Conservation (phyloP, 2,329 filamentous ascomycete genomes). For the Pleoardoris graminearum region DNA sequence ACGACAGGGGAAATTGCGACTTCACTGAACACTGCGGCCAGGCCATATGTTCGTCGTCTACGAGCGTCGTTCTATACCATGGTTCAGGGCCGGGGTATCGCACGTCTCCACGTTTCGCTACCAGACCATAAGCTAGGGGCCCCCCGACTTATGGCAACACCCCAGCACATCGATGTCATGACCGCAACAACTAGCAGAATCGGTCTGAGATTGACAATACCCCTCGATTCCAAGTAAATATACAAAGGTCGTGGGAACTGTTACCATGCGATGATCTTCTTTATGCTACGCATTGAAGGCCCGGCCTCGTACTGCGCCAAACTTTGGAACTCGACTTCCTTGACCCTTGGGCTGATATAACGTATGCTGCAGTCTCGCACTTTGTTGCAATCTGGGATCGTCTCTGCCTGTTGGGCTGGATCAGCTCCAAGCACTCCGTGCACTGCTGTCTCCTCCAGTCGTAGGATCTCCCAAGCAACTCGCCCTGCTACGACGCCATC, state of each 20-base stretch:
- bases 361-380: conserved; percentile 17
- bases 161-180: too few species aligned
- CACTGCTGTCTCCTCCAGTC: conserved; percentile 31
- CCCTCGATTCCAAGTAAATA: background rate
- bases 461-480: conserved; percentile 31
- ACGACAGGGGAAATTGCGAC: too few species aligned
- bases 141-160: too few species aligned
- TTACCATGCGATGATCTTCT: conserved; percentile 13
- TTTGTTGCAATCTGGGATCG: conserved; percentile 15
- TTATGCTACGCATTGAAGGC: conserved; percentile 12
- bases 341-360: conserved; percentile 27
- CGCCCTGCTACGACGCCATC: conserved; percentile 64
- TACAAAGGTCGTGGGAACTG: too few species aligned
- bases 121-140: background rate
- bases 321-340: conserved; percentile 27
- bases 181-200: too few species aligned
- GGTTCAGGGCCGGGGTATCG: background rate
- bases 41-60: background rate
- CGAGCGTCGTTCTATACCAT: background rate
- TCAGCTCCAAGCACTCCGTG: conserved; percentile 16
- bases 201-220: too few species aligned
- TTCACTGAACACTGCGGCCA: too few species aligned
- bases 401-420: background rate
- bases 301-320: conserved; percentile 20
- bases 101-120: background rate